Evolutionary conservation across 306 rosid genomes (phyloP).

Genomic region (Vigna mungo): DNA sequence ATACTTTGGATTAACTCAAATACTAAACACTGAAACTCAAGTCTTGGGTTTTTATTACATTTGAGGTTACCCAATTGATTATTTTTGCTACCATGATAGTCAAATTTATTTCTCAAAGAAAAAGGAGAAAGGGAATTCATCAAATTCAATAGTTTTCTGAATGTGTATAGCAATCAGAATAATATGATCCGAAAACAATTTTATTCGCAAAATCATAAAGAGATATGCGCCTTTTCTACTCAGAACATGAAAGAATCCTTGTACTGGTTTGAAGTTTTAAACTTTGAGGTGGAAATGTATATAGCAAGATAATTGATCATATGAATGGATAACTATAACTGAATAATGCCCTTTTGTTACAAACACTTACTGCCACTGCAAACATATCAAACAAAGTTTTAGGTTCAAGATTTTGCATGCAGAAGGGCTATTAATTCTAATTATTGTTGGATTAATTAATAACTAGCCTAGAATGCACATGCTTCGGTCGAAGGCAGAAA

Average conservation of each 20-base stretch:
- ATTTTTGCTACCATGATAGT: not conserved
- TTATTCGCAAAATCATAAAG: slow-evolving; percentile 10
- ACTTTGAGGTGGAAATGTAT: not conserved
- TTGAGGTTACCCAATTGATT: not conserved
- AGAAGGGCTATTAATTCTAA: not conserved
- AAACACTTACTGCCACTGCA: not conserved
- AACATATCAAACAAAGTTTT: not conserved
- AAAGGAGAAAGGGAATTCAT: slow-evolving; percentile 18
- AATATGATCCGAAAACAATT: slow-evolving; percentile 5
- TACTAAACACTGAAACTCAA: slow-evolving; percentile 6
- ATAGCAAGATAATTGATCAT: not conserved
- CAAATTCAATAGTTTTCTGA: slow-evolving; percentile 7
- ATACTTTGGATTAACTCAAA: not conserved
- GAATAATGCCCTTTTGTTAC: not conserved
- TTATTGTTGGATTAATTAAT: slow-evolving; percentile 13
- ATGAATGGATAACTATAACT: not conserved
- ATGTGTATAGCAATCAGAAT: slow-evolving; percentile 2
- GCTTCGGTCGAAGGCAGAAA: slow-evolving; percentile 21
- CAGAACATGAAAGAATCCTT: not conserved
- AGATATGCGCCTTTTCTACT: not conserved
- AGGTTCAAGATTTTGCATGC: not conserved
- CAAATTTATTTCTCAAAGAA: not conserved
- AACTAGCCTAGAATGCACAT: slow-evolving; percentile 11
- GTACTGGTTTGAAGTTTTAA: not conserved
- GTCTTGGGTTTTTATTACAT: not conserved